phyloP scores from a whole-genome alignment of 164 flowering plant species.

The Piper longum region DNA sequence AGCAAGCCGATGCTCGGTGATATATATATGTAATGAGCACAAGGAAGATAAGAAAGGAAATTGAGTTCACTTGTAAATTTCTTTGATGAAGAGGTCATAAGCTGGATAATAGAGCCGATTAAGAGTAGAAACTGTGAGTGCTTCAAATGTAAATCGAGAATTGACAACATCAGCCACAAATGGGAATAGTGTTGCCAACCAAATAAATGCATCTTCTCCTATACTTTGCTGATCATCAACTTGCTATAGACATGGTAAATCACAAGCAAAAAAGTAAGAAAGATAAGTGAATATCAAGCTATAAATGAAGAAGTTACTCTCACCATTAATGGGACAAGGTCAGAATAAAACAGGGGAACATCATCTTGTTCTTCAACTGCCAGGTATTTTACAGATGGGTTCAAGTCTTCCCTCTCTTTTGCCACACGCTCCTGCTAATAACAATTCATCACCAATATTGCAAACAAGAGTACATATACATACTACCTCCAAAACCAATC shows the following conservation, averaged over 20 bases:
- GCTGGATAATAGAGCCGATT: constrained; percentile 70
- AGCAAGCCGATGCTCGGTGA: no score
- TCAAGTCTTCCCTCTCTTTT: constrained; percentile 67
- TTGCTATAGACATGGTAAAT: constrained; percentile 18
- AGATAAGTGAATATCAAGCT: background rate
- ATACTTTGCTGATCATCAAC: constrained; percentile 46
- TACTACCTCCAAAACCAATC: no score
- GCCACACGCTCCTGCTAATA: constrained; percentile 46
- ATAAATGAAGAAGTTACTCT: constrained; percentile 8
- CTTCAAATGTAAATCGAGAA: constrained; percentile 74
- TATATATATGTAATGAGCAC: background rate
- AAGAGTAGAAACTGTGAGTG: constrained; percentile 58
- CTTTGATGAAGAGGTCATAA: constrained; percentile 56
- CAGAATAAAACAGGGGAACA: constrained; percentile 76
- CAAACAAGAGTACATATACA: no score
- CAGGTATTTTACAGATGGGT: constrained; percentile 5
- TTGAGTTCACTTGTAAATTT: constrained; percentile 42
- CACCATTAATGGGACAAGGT: constrained; percentile 95
- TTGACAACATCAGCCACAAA: constrained; percentile 51
- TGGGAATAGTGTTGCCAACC: constrained; percentile 69
- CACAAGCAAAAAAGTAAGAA: background rate
- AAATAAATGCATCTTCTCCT: constrained; percentile 80
- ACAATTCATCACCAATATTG: no score
- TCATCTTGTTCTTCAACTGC: constrained; percentile 38
- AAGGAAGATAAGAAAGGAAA: background rate